Evolutionary conservation across 805 yeast species (phyloP), one percentile per base, ranked within the genome.

Genomic region (Metschnikowia anglica): DNA sequence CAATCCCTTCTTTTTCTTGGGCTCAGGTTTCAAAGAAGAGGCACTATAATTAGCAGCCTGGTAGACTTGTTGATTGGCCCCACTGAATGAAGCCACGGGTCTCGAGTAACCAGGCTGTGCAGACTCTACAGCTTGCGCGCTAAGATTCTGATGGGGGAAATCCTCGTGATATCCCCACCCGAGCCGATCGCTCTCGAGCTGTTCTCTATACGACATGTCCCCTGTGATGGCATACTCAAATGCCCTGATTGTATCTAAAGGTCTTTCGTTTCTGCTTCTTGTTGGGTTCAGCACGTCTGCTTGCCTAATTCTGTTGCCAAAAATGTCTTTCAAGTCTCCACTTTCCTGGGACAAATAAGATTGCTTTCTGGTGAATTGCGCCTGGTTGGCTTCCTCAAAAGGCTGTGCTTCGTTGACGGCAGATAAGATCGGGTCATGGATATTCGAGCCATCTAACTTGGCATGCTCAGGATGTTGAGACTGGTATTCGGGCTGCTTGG

Each of bases 381-480:
- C 43, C 32, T 54, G 51, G 37, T 65, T 67, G 30, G 76, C 76
- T 54, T 70, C 72, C 66, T 93, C 96, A 61, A 88, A 93, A 7
- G 99, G 99, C 70, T 93, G 98, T 7, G 85, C 91, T 65, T 91
- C 98, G 59, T 85, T 89, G 34, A 93, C 95, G 3, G 99, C 99
- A 27, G 84, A 76, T 49, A 93, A 70, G 46, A 93, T 83, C n/a
- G 97, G 97, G 66, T 89, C 97, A 53, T 85, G 88, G 26, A 50
- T 40, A 33, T 49, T 48, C 11, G 46, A 46, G 18, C 41, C 46
- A 11, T 42, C 46, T 18, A 37, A 23, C 28, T 42, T 37, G 16
- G 26, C 43, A 54, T 85, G 77, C 55, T 79, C 72, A 57, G 84
- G 83, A 55, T 79, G 75, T 47, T 79, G 47, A 13, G 44, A 40